Conservation (phyloP, 1,284 basidiomycete species). For the Sanghuangporus sanghuang region DNA sequence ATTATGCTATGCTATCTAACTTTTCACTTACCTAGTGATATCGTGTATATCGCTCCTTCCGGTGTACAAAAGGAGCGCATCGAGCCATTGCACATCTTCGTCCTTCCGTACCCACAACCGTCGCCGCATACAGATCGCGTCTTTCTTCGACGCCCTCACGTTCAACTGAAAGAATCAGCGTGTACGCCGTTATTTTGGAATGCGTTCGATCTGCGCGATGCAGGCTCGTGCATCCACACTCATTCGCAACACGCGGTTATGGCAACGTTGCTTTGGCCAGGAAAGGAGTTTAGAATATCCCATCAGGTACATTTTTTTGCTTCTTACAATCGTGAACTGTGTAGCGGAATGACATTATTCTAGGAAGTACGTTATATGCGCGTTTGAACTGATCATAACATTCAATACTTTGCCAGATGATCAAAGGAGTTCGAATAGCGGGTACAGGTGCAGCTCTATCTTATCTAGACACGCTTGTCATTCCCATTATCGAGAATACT, state of each 20-base stretch:
- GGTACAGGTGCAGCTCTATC: conserved; percentile 69
- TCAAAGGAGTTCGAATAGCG: conserved; percentile 78
- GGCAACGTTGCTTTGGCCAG: conserved; percentile 73
- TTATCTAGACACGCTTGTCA: conserved; percentile 78
- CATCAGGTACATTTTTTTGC: conserved; percentile 49
- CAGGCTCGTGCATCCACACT: conserved; percentile 83
- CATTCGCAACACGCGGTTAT: conserved; percentile 86
- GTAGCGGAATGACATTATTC: neutral
- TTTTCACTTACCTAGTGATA: neutral
- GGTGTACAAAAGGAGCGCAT: conserved; percentile 89
- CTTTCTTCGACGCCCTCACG: conserved; percentile 67
- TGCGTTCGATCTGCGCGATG: conserved; percentile 72
- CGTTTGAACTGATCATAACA: neutral
- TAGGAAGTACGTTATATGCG: conserved; percentile 33
- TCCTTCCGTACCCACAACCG: conserved; percentile 73
- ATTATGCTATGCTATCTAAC: neutral
- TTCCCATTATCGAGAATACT: conserved; percentile 87
- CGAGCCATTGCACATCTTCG: conserved; percentile 74
- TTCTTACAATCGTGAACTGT: conserved; percentile 12
- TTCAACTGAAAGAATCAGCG: conserved; percentile 71
- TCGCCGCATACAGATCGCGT: conserved; percentile 62
- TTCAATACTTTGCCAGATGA: conserved; percentile 53
- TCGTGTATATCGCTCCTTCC: conserved; percentile 79
- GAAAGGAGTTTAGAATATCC: conserved; percentile 67
- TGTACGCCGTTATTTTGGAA: conserved; percentile 92